Evolutionary conservation across 192 early-diverging fungal species (phyloP).

Genomic region (Coemansia sp.): DNA sequence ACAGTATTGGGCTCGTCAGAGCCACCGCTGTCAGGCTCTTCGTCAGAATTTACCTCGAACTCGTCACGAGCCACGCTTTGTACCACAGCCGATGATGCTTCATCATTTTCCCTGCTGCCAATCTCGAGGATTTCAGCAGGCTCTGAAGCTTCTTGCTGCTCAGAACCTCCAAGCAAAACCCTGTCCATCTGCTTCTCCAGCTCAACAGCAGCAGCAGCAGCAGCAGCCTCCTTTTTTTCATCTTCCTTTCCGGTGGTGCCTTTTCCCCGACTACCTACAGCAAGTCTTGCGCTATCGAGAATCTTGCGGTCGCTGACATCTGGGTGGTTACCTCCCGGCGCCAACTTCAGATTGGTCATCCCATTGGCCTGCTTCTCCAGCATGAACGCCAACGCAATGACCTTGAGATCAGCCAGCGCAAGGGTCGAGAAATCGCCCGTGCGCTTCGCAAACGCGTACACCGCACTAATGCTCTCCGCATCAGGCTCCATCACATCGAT

Average conservation of each 20-base stretch:
- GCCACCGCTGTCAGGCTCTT: conserved; percentile 19
- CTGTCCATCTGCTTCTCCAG: conserved; percentile 11
- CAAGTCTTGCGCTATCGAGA: conserved; percentile 17
- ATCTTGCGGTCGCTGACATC: conserved; percentile 33
- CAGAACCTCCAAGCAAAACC: conserved; percentile 7
- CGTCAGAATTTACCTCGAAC: conserved; percentile 19
- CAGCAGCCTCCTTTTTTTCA: background rate
- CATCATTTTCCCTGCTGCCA: background rate
- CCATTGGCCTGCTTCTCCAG: conserved; percentile 82
- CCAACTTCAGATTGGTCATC: conserved; percentile 64
- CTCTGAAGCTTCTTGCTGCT: background rate
- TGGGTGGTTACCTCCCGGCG: conserved; percentile 53
- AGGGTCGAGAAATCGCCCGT: conserved; percentile 89
- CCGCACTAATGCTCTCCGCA: conserved; percentile 54
- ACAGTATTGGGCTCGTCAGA: conserved; percentile 36
- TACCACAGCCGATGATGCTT: background rate
- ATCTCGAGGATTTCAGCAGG: background rate
- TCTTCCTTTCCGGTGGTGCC: background rate
- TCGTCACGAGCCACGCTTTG: conserved; percentile 16
- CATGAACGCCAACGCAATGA: conserved; percentile 87
- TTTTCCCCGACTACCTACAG: background rate
- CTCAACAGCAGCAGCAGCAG: too few species aligned
- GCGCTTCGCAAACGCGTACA: conserved; percentile 81
- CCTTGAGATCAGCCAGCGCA: conserved; percentile 80
- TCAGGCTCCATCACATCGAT: conserved; percentile 31